phyloP scores from a whole-genome alignment of 345 rosid species.

The Citrus australasica region DNA sequence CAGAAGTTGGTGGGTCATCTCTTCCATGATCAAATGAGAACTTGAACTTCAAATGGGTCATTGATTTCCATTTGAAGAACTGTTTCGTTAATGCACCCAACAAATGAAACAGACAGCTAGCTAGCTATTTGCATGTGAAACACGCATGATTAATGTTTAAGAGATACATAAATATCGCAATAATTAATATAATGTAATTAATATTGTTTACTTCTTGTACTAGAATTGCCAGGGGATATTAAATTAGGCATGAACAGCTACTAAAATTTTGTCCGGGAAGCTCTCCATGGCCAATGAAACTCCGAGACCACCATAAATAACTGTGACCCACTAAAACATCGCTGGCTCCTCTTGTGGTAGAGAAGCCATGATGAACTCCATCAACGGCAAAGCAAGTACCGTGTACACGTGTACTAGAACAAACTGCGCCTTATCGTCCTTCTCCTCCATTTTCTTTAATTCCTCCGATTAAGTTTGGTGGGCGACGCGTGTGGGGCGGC shows the following conservation, averaged over 20 bases:
- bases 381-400: slow-evolving; percentile 6
- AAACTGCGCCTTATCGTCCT: too few relatives aligned
- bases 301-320: slow-evolving; percentile 21
- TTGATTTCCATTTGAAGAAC: background rate
- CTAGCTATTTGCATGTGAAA: too few relatives aligned
- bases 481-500: too few relatives aligned
- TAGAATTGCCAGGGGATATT: slow-evolving; percentile 6
- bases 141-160: too few relatives aligned
- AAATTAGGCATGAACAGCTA: slow-evolving; percentile 24
- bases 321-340: slow-evolving; percentile 36
- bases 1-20: slow-evolving; percentile 18
- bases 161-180: too few relatives aligned
- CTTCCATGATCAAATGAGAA: slow-evolving; percentile 20
- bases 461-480: too few relatives aligned
- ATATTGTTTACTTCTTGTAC: slow-evolving; percentile 24
- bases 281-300: slow-evolving; percentile 36
- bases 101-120: background rate
- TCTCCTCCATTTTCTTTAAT: too few relatives aligned
- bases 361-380: slow-evolving; percentile 25
- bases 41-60: background rate
- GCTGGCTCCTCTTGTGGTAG: slow-evolving; percentile 24
- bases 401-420: too few relatives aligned
- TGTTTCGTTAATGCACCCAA: background rate
- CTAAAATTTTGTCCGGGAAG: slow-evolving; percentile 27
- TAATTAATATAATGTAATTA: background rate